phyloP scores from a whole-genome alignment of 2,329 filamentous ascomycete genomes.

The Neurospora sp. region DNA sequence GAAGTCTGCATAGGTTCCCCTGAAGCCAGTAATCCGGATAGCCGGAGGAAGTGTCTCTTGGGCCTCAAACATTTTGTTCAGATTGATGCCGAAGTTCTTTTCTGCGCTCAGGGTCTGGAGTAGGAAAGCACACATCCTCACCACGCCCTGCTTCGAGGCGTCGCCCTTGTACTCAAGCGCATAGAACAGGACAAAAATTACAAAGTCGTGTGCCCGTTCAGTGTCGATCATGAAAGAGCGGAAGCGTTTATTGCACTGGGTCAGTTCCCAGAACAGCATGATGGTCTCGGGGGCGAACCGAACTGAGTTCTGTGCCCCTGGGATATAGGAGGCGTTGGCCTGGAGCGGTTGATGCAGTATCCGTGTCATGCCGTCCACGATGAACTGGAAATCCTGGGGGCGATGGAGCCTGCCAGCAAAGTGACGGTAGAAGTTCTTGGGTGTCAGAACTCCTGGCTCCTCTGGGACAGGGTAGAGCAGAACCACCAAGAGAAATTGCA shows the following conservation, averaged over 20 bases:
- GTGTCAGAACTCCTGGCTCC: constrained; percentile 48
- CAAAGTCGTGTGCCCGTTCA: constrained; percentile 83
- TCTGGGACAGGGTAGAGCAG: constrained; percentile 85
- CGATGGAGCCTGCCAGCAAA: constrained; percentile 85
- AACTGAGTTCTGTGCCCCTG: constrained; percentile 67
- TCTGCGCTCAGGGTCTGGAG: constrained; percentile 93
- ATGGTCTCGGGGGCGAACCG: constrained; percentile 93
- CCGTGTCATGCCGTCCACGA: constrained; percentile 87
- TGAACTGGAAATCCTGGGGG: constrained; percentile 94
- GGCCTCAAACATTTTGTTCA: constrained; percentile 81
- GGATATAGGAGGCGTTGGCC: constrained; percentile 78
- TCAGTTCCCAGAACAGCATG: constrained; percentile 93
- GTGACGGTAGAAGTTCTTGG: constrained; percentile 90
- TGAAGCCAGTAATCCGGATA: constrained; percentile 76
- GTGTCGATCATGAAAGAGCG: constrained; percentile 95
- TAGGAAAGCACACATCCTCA: constrained; percentile 96
- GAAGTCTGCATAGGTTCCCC: constrained; percentile 87
- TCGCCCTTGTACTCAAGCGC: constrained; percentile 84
- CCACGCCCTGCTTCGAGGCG: constrained; percentile 77
- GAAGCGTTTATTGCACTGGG: constrained; percentile 97
- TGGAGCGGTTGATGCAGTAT: constrained; percentile 89
- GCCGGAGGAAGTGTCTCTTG: constrained; percentile 78
- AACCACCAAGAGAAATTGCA: constrained; percentile 81
- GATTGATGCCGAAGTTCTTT: constrained; percentile 75
- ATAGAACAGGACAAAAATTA: constrained; percentile 85